These are phyloP conservation scores for Cladophialophora yegresii DNA, from an alignment of 2,329 filamentous ascomycete species.

Conservation along the genomic window DNA sequence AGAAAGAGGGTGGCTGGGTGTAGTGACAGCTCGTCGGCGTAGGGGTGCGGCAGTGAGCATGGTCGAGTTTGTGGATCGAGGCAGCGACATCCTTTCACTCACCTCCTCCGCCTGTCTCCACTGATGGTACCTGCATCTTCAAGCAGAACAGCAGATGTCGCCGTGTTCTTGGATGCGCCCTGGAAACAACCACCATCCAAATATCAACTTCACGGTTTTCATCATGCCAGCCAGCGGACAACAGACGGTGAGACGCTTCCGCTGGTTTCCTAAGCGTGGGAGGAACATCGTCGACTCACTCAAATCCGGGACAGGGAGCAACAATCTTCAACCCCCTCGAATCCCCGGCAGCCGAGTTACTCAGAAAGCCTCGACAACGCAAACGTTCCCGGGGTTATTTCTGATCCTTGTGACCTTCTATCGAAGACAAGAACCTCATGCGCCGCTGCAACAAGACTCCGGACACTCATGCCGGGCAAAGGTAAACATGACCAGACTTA, in stretches of 20 bases:
- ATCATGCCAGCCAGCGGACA: background rate
- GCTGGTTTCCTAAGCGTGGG: background rate
- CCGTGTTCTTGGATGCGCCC: background rate
- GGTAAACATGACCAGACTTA: too few species aligned
- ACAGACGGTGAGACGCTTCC: background rate
- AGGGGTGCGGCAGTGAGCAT: slow-evolving; percentile 9
- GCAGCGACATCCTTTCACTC: background rate
- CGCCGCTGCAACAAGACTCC: too few species aligned
- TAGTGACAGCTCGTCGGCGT: background rate
- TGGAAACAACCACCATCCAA: background rate
- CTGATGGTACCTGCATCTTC: background rate
- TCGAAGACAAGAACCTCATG: too few species aligned
- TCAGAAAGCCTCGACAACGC: too few species aligned
- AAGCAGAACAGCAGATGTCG: background rate
- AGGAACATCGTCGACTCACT: background rate
- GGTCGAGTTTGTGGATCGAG: background rate
- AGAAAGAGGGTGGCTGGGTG: slow-evolving; percentile 2
- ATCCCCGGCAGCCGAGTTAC: too few species aligned
- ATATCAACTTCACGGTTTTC: background rate
- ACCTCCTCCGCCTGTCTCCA: background rate
- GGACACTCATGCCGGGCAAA: too few species aligned
- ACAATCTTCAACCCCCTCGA: too few species aligned
- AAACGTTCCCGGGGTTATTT: too few species aligned
- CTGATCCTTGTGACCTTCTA: too few species aligned
- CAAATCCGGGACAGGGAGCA: background rate